A percentile compares a stretch with the other conserved stretches of the same genome.
phyloP scores from a whole-genome alignment of 2,329 filamentous ascomycete species.

The Monilinia aucupariae region DNA sequence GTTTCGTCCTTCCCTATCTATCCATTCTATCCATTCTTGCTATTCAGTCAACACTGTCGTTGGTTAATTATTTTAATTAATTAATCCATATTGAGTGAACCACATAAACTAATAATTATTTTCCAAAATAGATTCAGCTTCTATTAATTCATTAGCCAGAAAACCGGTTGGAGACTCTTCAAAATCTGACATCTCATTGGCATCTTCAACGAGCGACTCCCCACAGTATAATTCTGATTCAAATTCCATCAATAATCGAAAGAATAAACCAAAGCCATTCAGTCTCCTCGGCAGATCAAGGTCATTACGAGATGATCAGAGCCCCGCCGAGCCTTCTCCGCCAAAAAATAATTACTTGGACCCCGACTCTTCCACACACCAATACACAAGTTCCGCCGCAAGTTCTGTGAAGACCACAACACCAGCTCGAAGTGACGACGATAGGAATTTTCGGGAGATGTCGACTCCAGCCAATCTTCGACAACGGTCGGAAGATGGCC shows the following conservation, averaged over 20 bases:
- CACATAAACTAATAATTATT: conserved; percentile 12
- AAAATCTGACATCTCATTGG: conserved; percentile 29
- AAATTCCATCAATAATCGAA: conserved; percentile 22
- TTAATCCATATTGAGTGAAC: neutral
- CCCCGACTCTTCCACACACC: conserved; percentile 33
- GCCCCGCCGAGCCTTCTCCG: conserved; percentile 19
- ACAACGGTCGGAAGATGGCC: conserved; percentile 69
- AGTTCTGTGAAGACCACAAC: conserved; percentile 53
- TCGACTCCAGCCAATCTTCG: conserved; percentile 54
- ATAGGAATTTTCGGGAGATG: conserved; percentile 60
- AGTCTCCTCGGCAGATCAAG: conserved; percentile 38
- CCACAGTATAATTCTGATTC: conserved; percentile 19
- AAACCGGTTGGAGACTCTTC: conserved; percentile 31
- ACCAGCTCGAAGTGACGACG: conserved; percentile 51
- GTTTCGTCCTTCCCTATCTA: conserved; percentile 21
- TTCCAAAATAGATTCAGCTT: conserved; percentile 25
- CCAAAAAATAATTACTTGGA: conserved; percentile 17
- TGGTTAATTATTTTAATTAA: neutral
- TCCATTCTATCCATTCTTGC: too few species aligned
- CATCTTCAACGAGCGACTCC: conserved; percentile 20
- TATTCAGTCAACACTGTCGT: conserved; percentile 10
- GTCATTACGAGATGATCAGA: conserved; percentile 41
- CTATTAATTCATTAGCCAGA: conserved; percentile 28
- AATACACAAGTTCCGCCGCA: conserved; percentile 34
- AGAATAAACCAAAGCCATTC: conserved; percentile 35